These are phyloP conservation scores for Ceratorhiza oryzae-sativae DNA, from an alignment of 1,284 basidiomycete genomes.

Conservation along the genomic window DNA sequence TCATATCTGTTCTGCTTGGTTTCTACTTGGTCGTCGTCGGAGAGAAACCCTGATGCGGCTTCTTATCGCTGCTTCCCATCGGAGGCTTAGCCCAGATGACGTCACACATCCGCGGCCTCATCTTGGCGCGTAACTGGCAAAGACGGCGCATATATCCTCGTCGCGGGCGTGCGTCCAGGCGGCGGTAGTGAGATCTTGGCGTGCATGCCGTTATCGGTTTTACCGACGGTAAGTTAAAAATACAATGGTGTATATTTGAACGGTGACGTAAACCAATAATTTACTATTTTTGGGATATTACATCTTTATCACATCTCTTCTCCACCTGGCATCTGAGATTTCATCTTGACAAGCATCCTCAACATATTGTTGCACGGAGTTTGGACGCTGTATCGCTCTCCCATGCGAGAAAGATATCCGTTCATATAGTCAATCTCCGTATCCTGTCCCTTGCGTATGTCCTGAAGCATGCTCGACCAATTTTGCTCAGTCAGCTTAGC, in stretches of 20 bases:
- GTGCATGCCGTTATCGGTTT: not conserved
- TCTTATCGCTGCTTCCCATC: slow-evolving; percentile 18
- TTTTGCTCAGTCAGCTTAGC: slow-evolving; percentile 66
- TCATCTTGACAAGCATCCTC: slow-evolving; percentile 32
- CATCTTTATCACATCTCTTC: slow-evolving; percentile 12
- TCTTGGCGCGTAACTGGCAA: not conserved
- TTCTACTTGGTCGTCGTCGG: slow-evolving; percentile 21
- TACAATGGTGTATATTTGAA: not conserved
- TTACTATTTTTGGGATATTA: not conserved
- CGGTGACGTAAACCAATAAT: not conserved
- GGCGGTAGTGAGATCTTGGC: no score
- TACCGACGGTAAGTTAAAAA: slow-evolving; percentile 1
- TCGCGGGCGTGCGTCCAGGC: not conserved
- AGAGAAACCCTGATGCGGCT: not conserved
- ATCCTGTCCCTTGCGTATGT: slow-evolving; percentile 62
- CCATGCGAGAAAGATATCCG: slow-evolving; percentile 80
- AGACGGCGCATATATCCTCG: slow-evolving; percentile 7
- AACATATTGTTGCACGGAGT: slow-evolving; percentile 64
- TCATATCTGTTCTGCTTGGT: not conserved
- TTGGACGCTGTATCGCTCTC: slow-evolving; percentile 63
- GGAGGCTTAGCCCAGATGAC: slow-evolving; percentile 18
- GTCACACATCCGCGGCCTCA: slow-evolving; percentile 29
- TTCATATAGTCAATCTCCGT: slow-evolving; percentile 89
- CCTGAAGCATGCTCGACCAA: slow-evolving; percentile 79
- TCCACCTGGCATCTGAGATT: slow-evolving; percentile 20